These are phyloP conservation scores for Funneliformis caledonium DNA, from an alignment of 371 early-diverging fungal genomes.

Conservation along the genomic window DNA sequence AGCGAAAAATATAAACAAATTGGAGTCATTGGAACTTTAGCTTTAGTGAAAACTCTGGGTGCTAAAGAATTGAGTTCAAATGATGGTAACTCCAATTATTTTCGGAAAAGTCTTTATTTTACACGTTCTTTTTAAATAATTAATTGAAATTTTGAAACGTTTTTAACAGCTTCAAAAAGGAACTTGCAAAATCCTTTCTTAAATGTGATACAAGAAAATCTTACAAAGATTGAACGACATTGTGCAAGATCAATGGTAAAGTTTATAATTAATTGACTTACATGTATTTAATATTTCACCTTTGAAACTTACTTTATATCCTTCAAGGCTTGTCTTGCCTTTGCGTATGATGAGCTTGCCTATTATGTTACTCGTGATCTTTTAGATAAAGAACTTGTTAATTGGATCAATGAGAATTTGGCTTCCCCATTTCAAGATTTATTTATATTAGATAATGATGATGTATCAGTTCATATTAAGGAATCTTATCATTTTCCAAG, in stretches of 20 bases:
- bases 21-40: conserved; percentile 77
- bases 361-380: conserved; percentile 57
- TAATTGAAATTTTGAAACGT: too few relatives aligned
- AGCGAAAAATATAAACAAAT: conserved; percentile 72
- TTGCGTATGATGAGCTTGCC: conserved; percentile 78
- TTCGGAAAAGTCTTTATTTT: not conserved
- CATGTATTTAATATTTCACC: not conserved
- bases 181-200: conserved; percentile 49
- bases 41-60: conserved; percentile 71
- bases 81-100: conserved; percentile 43
- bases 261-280: not conserved
- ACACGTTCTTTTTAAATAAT: not conserved
- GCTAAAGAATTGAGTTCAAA: conserved; percentile 44
- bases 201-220: conserved; percentile 50
- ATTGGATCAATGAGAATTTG: conserved; percentile 74
- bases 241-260: conserved; percentile 59
- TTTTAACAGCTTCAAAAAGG: not conserved
- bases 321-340: conserved; percentile 62
- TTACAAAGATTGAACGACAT: conserved; percentile 53
- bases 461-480: conserved; percentile 41
- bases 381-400: conserved; percentile 61
- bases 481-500: not conserved
- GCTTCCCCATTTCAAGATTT: conserved; percentile 65
- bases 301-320: not conserved
- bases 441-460: conserved; percentile 59